Evolutionary conservation across 495 filamentous ascomycete genomes (phyloP).

Genomic region (Penicillium maclennaniae): DNA sequence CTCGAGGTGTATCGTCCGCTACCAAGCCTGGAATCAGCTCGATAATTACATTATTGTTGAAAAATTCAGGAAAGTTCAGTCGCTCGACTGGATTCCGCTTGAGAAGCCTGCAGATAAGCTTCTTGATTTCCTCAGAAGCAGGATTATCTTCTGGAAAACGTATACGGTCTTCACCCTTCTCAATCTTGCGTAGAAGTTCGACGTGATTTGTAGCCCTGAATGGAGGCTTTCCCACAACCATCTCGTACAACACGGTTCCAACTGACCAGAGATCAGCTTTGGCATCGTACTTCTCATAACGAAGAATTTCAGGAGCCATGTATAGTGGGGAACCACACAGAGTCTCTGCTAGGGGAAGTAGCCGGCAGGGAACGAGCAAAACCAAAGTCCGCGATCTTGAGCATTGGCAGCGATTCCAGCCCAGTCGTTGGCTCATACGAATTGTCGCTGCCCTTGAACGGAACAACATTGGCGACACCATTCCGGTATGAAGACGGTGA

Average conservation of each 20-base stretch:
- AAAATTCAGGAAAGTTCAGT: slow-evolving; percentile 79
- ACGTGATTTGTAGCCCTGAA: slow-evolving; percentile 94
- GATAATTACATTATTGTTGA: slow-evolving; percentile 66
- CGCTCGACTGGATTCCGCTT: slow-evolving; percentile 82
- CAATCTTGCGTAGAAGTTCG: slow-evolving; percentile 86
- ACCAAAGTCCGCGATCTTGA: slow-evolving; percentile 97
- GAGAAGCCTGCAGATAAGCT: slow-evolving; percentile 72
- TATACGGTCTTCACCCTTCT: slow-evolving; percentile 78
- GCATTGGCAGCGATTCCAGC: slow-evolving; percentile 81
- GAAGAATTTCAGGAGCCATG: slow-evolving; percentile 97
- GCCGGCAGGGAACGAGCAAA: slow-evolving; percentile 88
- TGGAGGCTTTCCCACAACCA: slow-evolving; percentile 85
- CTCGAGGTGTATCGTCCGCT: slow-evolving; percentile 61
- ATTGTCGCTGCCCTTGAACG: slow-evolving; percentile 64
- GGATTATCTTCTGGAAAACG: slow-evolving; percentile 70
- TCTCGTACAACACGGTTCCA: slow-evolving; percentile 91
- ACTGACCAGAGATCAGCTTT: slow-evolving; percentile 98
- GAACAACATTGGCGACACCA: slow-evolving; percentile 46
- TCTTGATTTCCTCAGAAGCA: slow-evolving; percentile 74
- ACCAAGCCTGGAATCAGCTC: slow-evolving; percentile 79
- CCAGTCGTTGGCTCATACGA: slow-evolving; percentile 78
- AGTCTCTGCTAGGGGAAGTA: slow-evolving; percentile 85
- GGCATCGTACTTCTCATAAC: slow-evolving; percentile 96
- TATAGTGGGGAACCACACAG: slow-evolving; percentile 97
- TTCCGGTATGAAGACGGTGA: slow-evolving; percentile 61